Conservation (phyloP, 306 rosid species). For the Acmispon strigosus region DNA sequence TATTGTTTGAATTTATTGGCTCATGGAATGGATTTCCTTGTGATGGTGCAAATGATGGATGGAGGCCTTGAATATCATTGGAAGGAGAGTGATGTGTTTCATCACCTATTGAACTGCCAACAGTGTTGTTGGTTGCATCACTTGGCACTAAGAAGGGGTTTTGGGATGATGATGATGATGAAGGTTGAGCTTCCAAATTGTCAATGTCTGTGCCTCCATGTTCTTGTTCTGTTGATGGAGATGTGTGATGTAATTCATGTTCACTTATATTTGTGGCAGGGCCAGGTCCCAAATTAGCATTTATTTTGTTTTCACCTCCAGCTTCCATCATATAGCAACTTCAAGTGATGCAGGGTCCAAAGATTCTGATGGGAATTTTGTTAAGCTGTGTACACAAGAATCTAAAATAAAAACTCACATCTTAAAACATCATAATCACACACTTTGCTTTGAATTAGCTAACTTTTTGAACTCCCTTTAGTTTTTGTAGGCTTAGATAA, state of each 20-base stretch:
- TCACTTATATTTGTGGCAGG: not conserved
- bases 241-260: not conserved
- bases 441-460: not conserved
- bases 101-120: not conserved
- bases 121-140: not conserved
- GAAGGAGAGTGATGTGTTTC: not conserved
- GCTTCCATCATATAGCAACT: constrained; percentile 20
- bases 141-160: not conserved
- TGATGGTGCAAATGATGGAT: not conserved
- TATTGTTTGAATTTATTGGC: not conserved
- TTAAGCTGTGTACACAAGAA: not conserved
- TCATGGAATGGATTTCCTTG: not conserved
- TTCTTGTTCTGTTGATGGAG: no score
- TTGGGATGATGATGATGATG: constrained; percentile 21
- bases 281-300: not conserved
- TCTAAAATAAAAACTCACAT: not conserved
- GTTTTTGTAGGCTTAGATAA: no score
- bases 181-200: not conserved
- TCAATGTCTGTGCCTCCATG: not conserved
- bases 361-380: not conserved
- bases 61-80: not conserved
- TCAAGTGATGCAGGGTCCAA: constrained; percentile 16
- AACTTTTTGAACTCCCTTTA: not conserved
- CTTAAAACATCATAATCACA: not conserved
- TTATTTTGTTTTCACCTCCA: constrained; percentile 4